Evolutionary conservation across 2,329 filamentous ascomycete species (phyloP), one percentile per base, ranked within the genome.

Genomic region (Colletotrichum falcatum): DNA sequence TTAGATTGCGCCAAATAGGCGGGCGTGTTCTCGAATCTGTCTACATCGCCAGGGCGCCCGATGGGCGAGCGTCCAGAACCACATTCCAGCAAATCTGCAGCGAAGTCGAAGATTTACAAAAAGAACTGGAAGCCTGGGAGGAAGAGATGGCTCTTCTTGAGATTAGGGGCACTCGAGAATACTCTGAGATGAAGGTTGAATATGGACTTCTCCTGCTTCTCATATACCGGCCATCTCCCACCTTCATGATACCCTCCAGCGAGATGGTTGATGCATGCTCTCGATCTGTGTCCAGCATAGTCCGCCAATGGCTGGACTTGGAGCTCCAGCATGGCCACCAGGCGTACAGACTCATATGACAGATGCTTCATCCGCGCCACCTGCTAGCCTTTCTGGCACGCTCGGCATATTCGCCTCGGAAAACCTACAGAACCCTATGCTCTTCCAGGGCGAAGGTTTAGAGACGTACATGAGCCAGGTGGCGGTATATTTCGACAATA

Each of bases 1-100:
- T 74, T 2, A 48, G 54, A 11, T 62, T 76, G 1, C 70, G 75
- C 0, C 66, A 72, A 44, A 74, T 76, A 5, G 68, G 68, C 4
- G 75, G 75, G 4, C 75, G 73, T n/a, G 67, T 76, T 11, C 72
- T 76, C 3, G 75, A 76, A 28, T 76, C 75, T 2, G 61, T 76
- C 2, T 76, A 75, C 16, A 76, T 76, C 12, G 75, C 71, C 4
- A 71, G 75, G 23, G 73, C 72, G 0, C 64, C 75, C 0, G 74
- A 76, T 42, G 74, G 75, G 7, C 66, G 66, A 42, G 70, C 73
- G 4, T 62, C 73, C 0, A 65, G 67, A 16, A 74, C 74, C 1
- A 71, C 74, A 1, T 76, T 76, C 26, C 74, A 76, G 28, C 62
- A 75, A 16, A 76, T 76, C 2, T 75, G 73, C 28, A 54, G 54